Base-by-base conservation (phyloP, 192 early-diverging fungal species). In the Mortierella claussenii region DNA sequence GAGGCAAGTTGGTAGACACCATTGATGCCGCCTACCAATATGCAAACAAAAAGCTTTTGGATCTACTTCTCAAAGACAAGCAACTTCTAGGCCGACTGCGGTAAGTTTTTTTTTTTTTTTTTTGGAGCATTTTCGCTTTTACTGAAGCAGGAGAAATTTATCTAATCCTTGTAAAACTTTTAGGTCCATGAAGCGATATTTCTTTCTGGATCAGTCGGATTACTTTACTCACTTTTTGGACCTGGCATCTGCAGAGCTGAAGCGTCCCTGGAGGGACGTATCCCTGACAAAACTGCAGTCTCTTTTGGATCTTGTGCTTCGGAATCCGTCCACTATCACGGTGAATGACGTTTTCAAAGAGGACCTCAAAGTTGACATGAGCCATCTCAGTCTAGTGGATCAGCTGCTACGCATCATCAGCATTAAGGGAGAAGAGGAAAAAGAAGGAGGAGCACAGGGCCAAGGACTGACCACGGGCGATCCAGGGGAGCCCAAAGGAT, bases 141-240 rank as follows among this genome's bases (percentile, higher is more conserved):
- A 52, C 9, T 23, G 13, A 13, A 23, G 8, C 46, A n/a, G n/a
- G n/a, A n/a, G n/a, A n/a, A n/a, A n/a, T n/a, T n/a, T n/a, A n/a
- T n/a, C n/a, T n/a, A n/a, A n/a, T n/a, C n/a, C n/a, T n/a, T 48
- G 7, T 23, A 21, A 21, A n/a, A 24, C 26, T 28, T 51, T 8
- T 64, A 94, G 91, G 50, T 97, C 95, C 4, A 78, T 98, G 24
- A 99, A 99, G 80, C 91, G 89, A 37, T 97, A 95, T 78, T 92
- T 97, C 49, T 83, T 99, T 55, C 84, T 98, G 60, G 94, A 97
- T 69, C 93, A 94, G 69, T 93, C 93, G 0, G 98, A 99, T 68
- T 99, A 92, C 66, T 78, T 99, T 45, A 93, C 89, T 2, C 96
- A 96, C 43, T 99, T 99, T 71, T 68, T 99, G 44, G 98, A 99